These are phyloP conservation scores for Cutaneotrichosporon mucoides DNA, from an alignment of 1,284 basidiomycete species.

Conservation along the genomic window DNA sequence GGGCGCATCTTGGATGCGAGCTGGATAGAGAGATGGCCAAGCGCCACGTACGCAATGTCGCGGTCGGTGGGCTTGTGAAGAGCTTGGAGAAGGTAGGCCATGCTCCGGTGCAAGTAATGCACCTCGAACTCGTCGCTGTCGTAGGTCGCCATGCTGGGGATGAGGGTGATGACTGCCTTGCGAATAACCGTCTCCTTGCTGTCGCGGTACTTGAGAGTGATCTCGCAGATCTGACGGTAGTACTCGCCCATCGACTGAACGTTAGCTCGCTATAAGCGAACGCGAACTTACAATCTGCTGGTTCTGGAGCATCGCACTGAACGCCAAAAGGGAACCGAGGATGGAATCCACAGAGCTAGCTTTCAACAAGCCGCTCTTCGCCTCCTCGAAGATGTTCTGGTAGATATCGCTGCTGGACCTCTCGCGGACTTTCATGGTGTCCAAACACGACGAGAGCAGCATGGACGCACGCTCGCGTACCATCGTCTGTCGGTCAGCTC, in stretches of 20 bases:
- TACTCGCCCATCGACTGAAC: slow-evolving; percentile 86
- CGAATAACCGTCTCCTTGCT: slow-evolving; percentile 81
- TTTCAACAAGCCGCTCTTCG: slow-evolving; percentile 78
- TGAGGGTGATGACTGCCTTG: slow-evolving; percentile 88
- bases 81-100: slow-evolving; percentile 83
- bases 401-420: slow-evolving; percentile 55
- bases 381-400: slow-evolving; percentile 78
- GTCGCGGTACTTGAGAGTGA: slow-evolving; percentile 82
- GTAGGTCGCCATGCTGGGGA: slow-evolving; percentile 89
- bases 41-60: slow-evolving; percentile 90
- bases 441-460: slow-evolving; percentile 79
- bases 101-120: slow-evolving; percentile 82
- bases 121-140: slow-evolving; percentile 86
- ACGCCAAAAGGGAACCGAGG: slow-evolving; percentile 88
- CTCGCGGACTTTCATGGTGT: slow-evolving; percentile 65
- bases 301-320: slow-evolving; percentile 85
- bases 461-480: slow-evolving; percentile 89
- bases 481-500: slow-evolving; percentile 47
- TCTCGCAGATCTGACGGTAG: slow-evolving; percentile 83
- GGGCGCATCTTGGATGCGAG: slow-evolving; percentile 93
- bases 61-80: slow-evolving; percentile 86
- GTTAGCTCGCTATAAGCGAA: not conserved
- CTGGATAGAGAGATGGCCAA: slow-evolving; percentile 89
- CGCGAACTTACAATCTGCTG: slow-evolving; percentile 71
- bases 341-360: slow-evolving; percentile 70